Evolutionary conservation across 2,329 filamentous ascomycete genomes (phyloP).

Genomic region (Allantophomopsis lycopodina): DNA sequence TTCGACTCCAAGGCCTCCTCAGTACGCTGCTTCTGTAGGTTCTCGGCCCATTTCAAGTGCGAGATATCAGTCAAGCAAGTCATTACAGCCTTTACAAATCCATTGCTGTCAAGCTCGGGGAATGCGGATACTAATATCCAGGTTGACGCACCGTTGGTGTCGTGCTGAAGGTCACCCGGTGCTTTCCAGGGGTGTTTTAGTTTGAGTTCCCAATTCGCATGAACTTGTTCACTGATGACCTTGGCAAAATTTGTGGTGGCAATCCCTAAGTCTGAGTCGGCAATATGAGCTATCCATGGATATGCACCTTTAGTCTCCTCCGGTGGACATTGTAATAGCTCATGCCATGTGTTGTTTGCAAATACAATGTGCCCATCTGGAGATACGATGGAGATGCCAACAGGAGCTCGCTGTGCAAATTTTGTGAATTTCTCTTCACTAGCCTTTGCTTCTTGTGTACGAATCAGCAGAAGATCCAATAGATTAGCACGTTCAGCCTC

Average conservation of each 20-base stretch:
- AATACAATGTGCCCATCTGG: slow-evolving; percentile 55
- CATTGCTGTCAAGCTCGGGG: slow-evolving; percentile 1
- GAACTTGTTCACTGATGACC: not conserved
- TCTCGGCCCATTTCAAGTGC: slow-evolving; percentile 14
- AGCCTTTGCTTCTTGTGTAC: slow-evolving; percentile 44
- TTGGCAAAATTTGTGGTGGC: not conserved
- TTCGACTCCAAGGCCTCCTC: slow-evolving; percentile 41
- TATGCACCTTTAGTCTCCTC: not conserved
- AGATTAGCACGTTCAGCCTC: slow-evolving; percentile 67
- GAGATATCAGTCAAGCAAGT: slow-evolving; percentile 15
- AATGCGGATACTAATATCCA: not conserved
- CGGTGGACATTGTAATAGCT: not conserved
- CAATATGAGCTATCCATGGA: not conserved
- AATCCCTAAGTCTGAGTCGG: not conserved
- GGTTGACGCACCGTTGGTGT: not conserved
- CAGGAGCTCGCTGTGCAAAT: slow-evolving; percentile 71
- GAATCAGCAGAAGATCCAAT: slow-evolving; percentile 55
- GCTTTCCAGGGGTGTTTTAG: not conserved
- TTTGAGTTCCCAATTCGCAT: not conserved
- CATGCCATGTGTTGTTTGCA: slow-evolving; percentile 55
- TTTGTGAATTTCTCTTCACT: slow-evolving; percentile 66
- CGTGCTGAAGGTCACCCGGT: not conserved
- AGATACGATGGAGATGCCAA: slow-evolving; percentile 70
- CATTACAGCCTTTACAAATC: slow-evolving; percentile 12
- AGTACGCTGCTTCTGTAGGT: slow-evolving; percentile 26